Conservation (phyloP, 176 grass and related monocot genomes). For the Tillandsia fasciculata region DNA sequence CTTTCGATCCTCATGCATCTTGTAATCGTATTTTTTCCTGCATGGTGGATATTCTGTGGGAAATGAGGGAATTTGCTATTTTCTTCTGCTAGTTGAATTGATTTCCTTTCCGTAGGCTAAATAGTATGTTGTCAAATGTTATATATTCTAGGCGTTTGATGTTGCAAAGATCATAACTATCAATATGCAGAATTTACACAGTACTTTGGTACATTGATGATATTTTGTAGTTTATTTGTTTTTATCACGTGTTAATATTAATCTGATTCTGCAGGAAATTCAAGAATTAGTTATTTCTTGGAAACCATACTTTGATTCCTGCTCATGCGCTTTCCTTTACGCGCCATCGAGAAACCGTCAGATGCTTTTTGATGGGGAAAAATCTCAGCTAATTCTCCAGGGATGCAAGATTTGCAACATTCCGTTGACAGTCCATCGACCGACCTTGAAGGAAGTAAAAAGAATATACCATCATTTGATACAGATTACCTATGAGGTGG, state of each 20-base stretch:
- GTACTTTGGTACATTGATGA: conserved; percentile 10
- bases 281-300: conserved; percentile 76
- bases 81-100: not conserved
- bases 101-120: not conserved
- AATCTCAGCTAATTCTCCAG: conserved; percentile 41
- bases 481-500: conserved; percentile 45
- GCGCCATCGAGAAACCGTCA: conserved; percentile 76
- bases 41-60: not conserved
- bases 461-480: conserved; percentile 66
- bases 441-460: conserved; percentile 91
- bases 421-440: conserved; percentile 69
- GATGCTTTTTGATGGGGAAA: conserved; percentile 69
- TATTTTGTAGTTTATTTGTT: not conserved
- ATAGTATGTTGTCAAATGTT: not conserved
- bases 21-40: not conserved
- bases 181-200: not conserved
- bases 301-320: conserved; percentile 70
- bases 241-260: conserved; percentile 8
- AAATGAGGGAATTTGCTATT: conserved; percentile 6
- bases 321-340: conserved; percentile 53
- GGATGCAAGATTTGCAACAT: conserved; percentile 52
- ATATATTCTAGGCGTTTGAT: not conserved
- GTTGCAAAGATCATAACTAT: not conserved
- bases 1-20: not conserved
- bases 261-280: conserved; percentile 48